Conservation (phyloP, 176 grass and related monocot species). For the Panicum miliaceum region DNA sequence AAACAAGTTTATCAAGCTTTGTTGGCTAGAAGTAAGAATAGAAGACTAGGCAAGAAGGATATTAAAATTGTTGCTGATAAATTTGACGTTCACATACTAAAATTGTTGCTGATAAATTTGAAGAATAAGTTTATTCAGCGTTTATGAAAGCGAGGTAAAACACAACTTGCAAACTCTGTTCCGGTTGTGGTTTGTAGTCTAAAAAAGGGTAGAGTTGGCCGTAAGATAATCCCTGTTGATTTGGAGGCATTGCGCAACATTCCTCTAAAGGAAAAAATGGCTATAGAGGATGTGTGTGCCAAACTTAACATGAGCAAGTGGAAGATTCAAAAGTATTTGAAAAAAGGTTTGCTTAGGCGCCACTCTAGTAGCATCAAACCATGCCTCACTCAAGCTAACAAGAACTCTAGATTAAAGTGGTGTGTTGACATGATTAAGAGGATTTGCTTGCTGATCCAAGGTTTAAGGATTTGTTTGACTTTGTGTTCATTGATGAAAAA, state of each 20-base stretch:
- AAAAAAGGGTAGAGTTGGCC: too few relatives aligned
- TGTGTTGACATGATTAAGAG: background rate
- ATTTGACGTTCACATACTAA: background rate
- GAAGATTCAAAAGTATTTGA: background rate
- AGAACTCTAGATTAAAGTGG: background rate
- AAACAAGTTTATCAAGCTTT: too few relatives aligned
- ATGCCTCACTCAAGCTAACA: background rate
- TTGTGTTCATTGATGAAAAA: constrained; percentile 19
- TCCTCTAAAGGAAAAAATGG: background rate
- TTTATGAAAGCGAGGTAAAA: background rate
- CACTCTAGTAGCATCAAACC: background rate
- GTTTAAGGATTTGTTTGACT: background rate
- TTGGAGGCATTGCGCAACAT: background rate
- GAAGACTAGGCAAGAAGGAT: too few relatives aligned
- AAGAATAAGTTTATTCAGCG: background rate
- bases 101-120: background rate
- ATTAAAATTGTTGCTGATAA: background rate
- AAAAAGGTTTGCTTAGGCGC: background rate
- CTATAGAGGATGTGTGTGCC: background rate
- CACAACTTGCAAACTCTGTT: background rate
- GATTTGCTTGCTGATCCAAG: background rate
- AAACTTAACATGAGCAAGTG: background rate
- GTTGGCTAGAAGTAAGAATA: too few relatives aligned
- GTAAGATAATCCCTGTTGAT: background rate
- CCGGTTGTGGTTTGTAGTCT: background rate